Base-by-base conservation (phyloP, 768 basidiomycete species). In the Zangia roseola region DNA sequence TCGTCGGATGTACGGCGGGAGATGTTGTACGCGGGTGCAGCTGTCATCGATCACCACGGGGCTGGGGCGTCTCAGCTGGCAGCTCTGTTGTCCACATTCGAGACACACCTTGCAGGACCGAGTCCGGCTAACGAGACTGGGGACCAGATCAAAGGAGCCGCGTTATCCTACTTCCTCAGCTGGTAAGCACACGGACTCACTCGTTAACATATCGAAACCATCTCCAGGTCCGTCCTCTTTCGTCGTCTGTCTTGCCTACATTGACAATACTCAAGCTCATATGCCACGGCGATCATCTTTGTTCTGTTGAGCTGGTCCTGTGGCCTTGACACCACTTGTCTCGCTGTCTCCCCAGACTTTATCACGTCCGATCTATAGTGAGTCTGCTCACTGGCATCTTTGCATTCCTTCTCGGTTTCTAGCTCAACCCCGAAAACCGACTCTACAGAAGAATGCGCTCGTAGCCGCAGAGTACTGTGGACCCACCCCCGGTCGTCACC, bases 71-170 rank as follows among this genome's bases (percentile, higher is more conserved):
- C 74, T 20, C 78, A 79, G 23, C 77, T 97, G 10, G 77, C 87
- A 14, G 77, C 75, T 1, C 79, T 99, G 35, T 89, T 98, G 53
- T 71, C 77, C 13, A 75, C 86, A 49, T 97, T 98, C 57, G 94
- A 98, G 71, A 70, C 71, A 0, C 85, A 88, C 64, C 79, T 98
- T 10, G 77, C 66, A 0, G 67, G 57, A 30, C 66, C 80, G 6
- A 74, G 71, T 43, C 70, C 82, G 2, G 77, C 81, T 0, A 84
- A 81, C 9, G 90, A 92, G 62, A 78, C 83, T 0, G 83, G 82
- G 5, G 95, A 98, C 63, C 83, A 85, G 52, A 90, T 94, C 69
- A 91, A 94, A 56, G 95, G 98, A 62, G 94, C 93, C 0, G 87
- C 6, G 87, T 98, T 48, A 94, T 98, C 60, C 77, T 97, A 7